phyloP scores from a whole-genome alignment of 225 moss, liverwort and hornwort genomes.

The Takakia lepidozioides region DNA sequence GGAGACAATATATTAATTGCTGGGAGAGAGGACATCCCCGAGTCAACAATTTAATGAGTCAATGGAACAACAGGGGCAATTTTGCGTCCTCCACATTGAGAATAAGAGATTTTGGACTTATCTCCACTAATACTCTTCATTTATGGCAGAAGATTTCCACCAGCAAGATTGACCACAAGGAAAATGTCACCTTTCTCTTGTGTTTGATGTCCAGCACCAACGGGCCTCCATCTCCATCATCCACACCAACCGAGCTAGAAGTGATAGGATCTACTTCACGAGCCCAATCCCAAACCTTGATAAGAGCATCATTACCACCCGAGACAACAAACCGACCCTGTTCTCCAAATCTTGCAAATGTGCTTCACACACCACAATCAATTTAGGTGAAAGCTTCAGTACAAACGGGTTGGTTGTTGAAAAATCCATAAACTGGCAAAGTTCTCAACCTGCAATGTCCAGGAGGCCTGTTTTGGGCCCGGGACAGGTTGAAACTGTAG shows the following conservation, averaged over 20 bases:
- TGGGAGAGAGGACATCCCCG: no score
- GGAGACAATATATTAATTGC: no score
- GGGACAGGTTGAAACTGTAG: no score
- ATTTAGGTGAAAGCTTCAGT: no score
- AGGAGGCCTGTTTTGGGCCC: no score
- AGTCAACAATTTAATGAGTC: not conserved
- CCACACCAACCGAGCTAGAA: constrained; percentile 10
- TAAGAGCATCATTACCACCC: constrained; percentile 69
- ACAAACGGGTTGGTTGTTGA: no score
- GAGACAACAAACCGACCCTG: constrained; percentile 66
- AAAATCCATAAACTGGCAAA: no score
- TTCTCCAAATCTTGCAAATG: constrained; percentile 77
- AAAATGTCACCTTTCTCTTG: constrained; percentile 45
- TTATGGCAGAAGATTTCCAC: not conserved
- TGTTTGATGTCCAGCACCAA: constrained; percentile 62
- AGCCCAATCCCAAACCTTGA: constrained; percentile 89
- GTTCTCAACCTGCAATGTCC: no score
- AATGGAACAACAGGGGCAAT: not conserved
- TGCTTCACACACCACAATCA: no score
- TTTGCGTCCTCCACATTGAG: not conserved
- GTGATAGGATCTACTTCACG: constrained; percentile 7
- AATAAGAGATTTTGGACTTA: not conserved
- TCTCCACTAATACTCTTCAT: not conserved
- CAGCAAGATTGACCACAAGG: not conserved
- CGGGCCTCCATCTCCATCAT: constrained; percentile 17